Evolutionary conservation across 257 asterid species (phyloP).

Genomic region (Leptodermis oblonga): DNA sequence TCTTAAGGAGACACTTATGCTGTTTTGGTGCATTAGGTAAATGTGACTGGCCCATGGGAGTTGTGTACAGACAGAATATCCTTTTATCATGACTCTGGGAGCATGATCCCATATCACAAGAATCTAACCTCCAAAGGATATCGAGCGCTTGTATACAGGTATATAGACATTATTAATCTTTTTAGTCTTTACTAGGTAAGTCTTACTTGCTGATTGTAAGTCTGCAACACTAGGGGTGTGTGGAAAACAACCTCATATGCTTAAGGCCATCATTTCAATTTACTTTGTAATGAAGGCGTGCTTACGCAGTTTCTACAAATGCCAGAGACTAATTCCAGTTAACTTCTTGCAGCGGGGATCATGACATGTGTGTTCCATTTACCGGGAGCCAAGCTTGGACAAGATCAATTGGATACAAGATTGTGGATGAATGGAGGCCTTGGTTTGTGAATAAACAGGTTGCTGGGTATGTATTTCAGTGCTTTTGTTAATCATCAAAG

Average conservation of each 20-base stretch:
- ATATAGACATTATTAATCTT: not conserved
- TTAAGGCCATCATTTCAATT: not conserved
- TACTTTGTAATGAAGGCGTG: not conserved
- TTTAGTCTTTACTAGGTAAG: not conserved
- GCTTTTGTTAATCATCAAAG: not conserved
- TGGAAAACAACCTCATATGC: not conserved
- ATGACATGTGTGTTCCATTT: conserved; percentile 93
- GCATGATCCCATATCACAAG: conserved; percentile 90
- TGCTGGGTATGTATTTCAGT: conserved; percentile 60
- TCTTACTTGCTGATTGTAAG: not conserved
- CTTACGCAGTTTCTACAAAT: not conserved
- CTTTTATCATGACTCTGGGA: conserved; percentile 76
- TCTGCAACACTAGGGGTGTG: not conserved
- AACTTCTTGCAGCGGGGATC: conserved; percentile 71
- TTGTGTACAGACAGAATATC: conserved; percentile 59
- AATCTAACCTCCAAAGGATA: conserved; percentile 79
- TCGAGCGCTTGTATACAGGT: conserved; percentile 63
- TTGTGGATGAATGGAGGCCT: conserved; percentile 75
- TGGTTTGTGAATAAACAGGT: conserved; percentile 70
- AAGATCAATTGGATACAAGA: conserved; percentile 71
- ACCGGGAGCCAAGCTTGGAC: conserved; percentile 96
- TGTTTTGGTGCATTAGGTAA: conserved; percentile 34
- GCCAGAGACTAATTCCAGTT: not conserved
- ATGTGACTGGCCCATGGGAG: conserved; percentile 51
- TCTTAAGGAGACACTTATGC: conserved; percentile 16